A percentile compares a stretch with the other conserved stretches of the same genome.
phyloP scores from a whole-genome alignment of 495 filamentous ascomycete genomes.

The Echria macrotheca region DNA sequence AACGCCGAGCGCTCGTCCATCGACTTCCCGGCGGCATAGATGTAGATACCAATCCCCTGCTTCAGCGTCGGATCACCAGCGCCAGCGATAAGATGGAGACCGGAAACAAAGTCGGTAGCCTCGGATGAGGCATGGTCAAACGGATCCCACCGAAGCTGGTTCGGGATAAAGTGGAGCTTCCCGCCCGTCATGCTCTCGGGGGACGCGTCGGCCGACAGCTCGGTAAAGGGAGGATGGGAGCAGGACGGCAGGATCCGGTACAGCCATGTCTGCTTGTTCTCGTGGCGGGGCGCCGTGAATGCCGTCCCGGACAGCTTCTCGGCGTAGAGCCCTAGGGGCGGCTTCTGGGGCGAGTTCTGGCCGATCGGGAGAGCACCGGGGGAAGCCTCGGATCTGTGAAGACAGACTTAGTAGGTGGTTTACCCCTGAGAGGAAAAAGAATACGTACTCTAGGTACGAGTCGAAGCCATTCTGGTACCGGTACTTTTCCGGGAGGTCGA shows the following conservation, averaged over 20 bases:
- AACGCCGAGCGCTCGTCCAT: conserved; percentile 74
- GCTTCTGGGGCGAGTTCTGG: conserved; percentile 85
- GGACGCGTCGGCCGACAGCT: conserved; percentile 27
- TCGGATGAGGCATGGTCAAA: conserved; percentile 59
- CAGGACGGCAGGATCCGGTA: conserved; percentile 84
- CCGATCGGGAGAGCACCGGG: conserved; percentile 49
- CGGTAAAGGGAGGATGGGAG: conserved; percentile 67
- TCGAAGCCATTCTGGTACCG: conserved; percentile 65
- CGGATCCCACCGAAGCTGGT: conserved; percentile 88
- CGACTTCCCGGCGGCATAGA: conserved; percentile 74
- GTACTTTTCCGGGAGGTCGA: conserved; percentile 53
- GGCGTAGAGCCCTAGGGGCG: conserved; percentile 75
- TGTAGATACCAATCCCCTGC: conserved; percentile 71
- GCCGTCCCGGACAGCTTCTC: conserved; percentile 93
- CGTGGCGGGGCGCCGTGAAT: conserved; percentile 83
- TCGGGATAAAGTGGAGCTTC: conserved; percentile 67
- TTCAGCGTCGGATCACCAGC: conserved; percentile 81
- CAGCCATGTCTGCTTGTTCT: conserved; percentile 92
- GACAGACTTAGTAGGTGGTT: neutral
- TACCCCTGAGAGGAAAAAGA: neutral
- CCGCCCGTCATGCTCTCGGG: conserved; percentile 13
- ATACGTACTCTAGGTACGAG: conserved; percentile 54
- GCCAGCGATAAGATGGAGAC: conserved; percentile 70
- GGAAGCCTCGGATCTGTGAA: conserved; percentile 41
- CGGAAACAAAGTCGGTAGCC: conserved; percentile 71